These are phyloP conservation scores for Scenedesmus sp. DNA, from an alignment of 163 green algal genomes.

Conservation along the genomic window DNA sequence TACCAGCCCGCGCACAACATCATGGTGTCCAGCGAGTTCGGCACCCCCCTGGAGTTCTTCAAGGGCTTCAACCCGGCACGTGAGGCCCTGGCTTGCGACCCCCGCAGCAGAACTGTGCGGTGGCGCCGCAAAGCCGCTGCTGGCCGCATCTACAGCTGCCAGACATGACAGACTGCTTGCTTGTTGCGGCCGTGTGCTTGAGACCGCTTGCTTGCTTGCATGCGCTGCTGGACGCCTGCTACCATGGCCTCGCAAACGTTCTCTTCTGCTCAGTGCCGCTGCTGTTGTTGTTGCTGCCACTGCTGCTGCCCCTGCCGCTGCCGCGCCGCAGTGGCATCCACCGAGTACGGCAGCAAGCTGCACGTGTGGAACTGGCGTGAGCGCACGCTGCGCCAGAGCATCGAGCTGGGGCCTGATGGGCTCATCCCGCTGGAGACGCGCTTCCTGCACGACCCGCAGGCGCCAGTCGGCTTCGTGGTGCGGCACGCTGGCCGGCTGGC, in stretches of 20 bases:
- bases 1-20: constrained; percentile 91
- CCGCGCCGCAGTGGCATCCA: not conserved
- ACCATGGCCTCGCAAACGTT: too few relatives aligned
- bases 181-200: too few relatives aligned
- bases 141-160: not conserved
- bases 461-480: constrained; percentile 72
- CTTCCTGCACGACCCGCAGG: constrained; percentile 79
- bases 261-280: too few relatives aligned
- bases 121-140: too few relatives aligned
- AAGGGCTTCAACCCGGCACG: constrained; percentile 66
- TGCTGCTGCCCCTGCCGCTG: not conserved
- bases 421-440: constrained; percentile 85
- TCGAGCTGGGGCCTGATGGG: constrained; percentile 77
- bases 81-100: constrained; percentile 31
- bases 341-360: constrained; percentile 59
- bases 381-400: constrained; percentile 71
- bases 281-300: not conserved
- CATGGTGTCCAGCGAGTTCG: constrained; percentile 84
- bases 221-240: too few relatives aligned
- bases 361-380: constrained; percentile 87
- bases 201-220: too few relatives aligned
- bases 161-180: too few relatives aligned
- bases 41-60: constrained; percentile 77
- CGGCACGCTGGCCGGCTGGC: not conserved
- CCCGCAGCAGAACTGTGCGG: too few relatives aligned